phyloP scores from a whole-genome alignment of 306 rosid species.

The Lathyrus tuberosus region DNA sequence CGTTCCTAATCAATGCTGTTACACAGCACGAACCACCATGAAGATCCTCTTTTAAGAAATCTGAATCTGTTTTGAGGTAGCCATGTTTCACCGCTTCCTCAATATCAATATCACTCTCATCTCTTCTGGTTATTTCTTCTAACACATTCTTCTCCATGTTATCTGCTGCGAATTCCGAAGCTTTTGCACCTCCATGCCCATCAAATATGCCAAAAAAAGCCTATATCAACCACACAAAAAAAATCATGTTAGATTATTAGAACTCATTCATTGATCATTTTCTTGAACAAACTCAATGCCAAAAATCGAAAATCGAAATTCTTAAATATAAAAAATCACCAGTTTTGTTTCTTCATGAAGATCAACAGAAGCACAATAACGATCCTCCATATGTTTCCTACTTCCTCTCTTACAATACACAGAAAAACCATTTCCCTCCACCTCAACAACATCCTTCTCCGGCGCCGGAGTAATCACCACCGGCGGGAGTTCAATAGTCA shows the following conservation, averaged over 20 bases:
- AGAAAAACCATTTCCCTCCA: slow-evolving; percentile 56
- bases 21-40: slow-evolving; percentile 90
- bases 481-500: slow-evolving; percentile 34
- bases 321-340: slow-evolving; percentile 35
- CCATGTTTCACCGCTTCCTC: slow-evolving; percentile 77
- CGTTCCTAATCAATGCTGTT: slow-evolving; percentile 73
- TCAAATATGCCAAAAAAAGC: slow-evolving; percentile 89
- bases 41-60: slow-evolving; percentile 72
- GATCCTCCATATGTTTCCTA: slow-evolving; percentile 85
- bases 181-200: slow-evolving; percentile 91
- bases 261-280: too few species aligned
- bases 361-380: slow-evolving; percentile 65
- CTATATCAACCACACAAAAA: slow-evolving; percentile 47
- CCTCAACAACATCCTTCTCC: slow-evolving; percentile 59
- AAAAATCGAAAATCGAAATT: too few species aligned
- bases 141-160: slow-evolving; percentile 71
- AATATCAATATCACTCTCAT: slow-evolving; percentile 51
- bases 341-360: slow-evolving; percentile 70
- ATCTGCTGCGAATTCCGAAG: slow-evolving; percentile 83
- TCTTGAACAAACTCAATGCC: too few species aligned
- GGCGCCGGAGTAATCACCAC: slow-evolving; percentile 39
- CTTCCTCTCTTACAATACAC: slow-evolving; percentile 85
- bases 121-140: slow-evolving; percentile 57
- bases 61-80: slow-evolving; percentile 79
- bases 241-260: slow-evolving; percentile 29